A percentile compares a stretch with the other conserved stretches of the same genome.
phyloP scores from a whole-genome alignment of 2,329 filamentous ascomycete genomes.

The Colletotrichum sp. region DNA sequence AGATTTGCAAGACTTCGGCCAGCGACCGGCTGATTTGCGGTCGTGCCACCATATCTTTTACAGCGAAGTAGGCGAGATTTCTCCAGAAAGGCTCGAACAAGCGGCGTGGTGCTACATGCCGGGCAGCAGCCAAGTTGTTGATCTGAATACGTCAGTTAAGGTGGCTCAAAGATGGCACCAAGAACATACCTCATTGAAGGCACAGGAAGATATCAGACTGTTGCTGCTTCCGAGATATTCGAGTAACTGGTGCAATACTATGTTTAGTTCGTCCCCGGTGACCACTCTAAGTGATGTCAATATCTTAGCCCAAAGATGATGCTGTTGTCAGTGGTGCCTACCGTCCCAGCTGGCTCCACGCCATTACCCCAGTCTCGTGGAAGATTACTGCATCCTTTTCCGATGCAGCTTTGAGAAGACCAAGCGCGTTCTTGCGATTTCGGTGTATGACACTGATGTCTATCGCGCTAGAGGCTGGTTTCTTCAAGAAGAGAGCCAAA shows the following conservation, averaged over 20 bases:
- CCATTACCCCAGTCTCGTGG: conserved; percentile 84
- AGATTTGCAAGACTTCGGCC: conserved; percentile 80
- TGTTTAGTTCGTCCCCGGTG: conserved; percentile 82
- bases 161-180: not conserved
- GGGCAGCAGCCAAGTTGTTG: conserved; percentile 71
- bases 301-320: not conserved
- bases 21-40: conserved; percentile 85
- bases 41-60: conserved; percentile 79
- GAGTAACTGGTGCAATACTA: conserved; percentile 82
- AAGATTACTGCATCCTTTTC: conserved; percentile 70
- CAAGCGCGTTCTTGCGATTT: conserved; percentile 74
- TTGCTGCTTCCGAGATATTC: conserved; percentile 89
- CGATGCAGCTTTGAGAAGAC: conserved; percentile 74
- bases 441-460: conserved; percentile 53
- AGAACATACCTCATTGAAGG: conserved; percentile 75
- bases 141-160: conserved; percentile 42
- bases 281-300: conserved; percentile 57
- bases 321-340: conserved; percentile 35
- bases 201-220: conserved; percentile 77
- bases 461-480: conserved; percentile 29
- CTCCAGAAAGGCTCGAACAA: conserved; percentile 90
- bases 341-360: conserved; percentile 84
- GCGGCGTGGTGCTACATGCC: conserved; percentile 65
- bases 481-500: conserved; percentile 68
- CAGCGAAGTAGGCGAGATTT: conserved; percentile 79